Conservation (phyloP, 345 rosid genomes). For the Rhodamnia argentea region DNA sequence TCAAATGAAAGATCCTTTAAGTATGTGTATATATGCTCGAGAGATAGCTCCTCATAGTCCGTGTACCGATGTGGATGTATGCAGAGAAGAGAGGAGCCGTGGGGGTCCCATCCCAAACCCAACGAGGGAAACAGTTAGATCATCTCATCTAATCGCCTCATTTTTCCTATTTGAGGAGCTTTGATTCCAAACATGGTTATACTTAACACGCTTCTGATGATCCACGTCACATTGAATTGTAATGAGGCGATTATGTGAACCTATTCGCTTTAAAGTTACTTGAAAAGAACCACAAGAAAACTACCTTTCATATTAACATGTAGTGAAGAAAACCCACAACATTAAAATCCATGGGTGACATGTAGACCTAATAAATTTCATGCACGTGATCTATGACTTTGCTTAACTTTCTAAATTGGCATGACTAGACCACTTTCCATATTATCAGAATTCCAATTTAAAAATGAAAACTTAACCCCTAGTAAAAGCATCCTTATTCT, state of each 20-base stretch:
- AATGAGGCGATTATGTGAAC: accelerated
- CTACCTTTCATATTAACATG: background rate
- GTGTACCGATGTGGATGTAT: background rate
- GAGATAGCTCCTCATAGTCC: background rate
- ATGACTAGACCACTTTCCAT: background rate
- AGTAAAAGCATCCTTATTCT: background rate
- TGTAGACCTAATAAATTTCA: background rate
- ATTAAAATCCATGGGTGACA: background rate
- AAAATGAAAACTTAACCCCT: background rate
- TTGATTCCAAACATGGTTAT: background rate
- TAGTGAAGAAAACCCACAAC: background rate
- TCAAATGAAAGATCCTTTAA: background rate
- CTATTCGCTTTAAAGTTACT: background rate
- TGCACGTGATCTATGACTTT: background rate
- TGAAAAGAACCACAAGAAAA: background rate
- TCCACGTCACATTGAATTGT: background rate
- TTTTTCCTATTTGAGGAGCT: background rate
- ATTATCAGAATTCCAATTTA: background rate
- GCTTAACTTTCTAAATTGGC: background rate
- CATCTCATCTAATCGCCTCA: background rate
- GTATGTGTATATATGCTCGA: background rate
- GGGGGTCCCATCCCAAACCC: background rate
- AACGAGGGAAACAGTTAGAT: background rate
- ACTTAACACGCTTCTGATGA: background rate
- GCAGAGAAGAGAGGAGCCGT: background rate